A percentile compares a stretch with the other conserved stretches of the same genome.
These are phyloP conservation scores for Hygrocybe punicea DNA, from an alignment of 768 basidiomycete genomes.

Conservation along the genomic window DNA sequence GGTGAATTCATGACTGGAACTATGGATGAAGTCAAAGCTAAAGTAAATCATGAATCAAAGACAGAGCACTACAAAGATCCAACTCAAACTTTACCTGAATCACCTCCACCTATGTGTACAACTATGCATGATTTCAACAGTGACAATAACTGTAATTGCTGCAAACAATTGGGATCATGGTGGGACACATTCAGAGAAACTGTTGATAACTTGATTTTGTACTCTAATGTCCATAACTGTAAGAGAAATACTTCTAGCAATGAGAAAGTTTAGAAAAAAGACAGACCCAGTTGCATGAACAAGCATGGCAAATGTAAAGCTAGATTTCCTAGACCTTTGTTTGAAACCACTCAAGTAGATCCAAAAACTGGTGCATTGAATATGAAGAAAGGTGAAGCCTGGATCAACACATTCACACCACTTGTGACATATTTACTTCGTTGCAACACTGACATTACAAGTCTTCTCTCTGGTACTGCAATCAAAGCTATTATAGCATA, in stretches of 20 bases:
- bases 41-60: neutral
- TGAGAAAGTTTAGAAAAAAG: constrained; percentile 1
- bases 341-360: constrained; percentile 16
- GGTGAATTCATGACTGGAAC: constrained; percentile 32
- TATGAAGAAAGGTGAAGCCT: constrained; percentile 22
- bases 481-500: constrained; percentile 24
- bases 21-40: constrained; percentile 13
- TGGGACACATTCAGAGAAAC: neutral
- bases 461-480: constrained; percentile 25
- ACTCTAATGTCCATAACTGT: constrained; percentile 20
- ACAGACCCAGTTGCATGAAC: constrained; percentile 10
- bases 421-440: constrained; percentile 7
- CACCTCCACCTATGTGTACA: constrained; percentile 16
- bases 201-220: neutral
- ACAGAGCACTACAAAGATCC: constrained; percentile 15
- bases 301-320: constrained; percentile 15
- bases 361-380: constrained; percentile 6
- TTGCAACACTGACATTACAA: constrained; percentile 15
- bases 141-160: neutral
- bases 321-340: constrained; percentile 21
- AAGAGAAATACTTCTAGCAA: neutral
- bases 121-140: neutral
- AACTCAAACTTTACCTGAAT: constrained; percentile 20
- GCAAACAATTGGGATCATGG: neutral
- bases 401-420: constrained; percentile 27